Conservation (phyloP, 140 eudicot species). For the Senecio squalidus region DNA sequence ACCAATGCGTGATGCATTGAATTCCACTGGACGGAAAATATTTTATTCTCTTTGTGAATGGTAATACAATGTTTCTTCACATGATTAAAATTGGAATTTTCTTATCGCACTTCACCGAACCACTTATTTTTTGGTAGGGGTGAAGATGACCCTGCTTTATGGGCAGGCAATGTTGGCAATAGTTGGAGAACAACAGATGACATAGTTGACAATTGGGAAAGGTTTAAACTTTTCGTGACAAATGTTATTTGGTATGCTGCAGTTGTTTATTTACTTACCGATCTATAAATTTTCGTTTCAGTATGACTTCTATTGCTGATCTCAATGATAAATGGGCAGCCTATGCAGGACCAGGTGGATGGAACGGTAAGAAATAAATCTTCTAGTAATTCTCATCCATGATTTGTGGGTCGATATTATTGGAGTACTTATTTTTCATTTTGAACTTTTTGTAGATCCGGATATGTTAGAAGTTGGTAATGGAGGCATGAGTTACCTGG, state of each 20-base stretch:
- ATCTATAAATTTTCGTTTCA: neutral
- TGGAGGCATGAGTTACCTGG: conserved; percentile 86
- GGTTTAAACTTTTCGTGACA: conserved; percentile 34
- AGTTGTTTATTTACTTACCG: neutral
- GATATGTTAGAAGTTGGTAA: conserved; percentile 99
- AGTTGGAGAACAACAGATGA: conserved; percentile 98
- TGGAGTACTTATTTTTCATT: conserved; percentile 9
- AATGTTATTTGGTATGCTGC: conserved; percentile 5
- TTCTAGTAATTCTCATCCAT: conserved; percentile 5
- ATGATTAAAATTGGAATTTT: neutral
- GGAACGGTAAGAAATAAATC: conserved; percentile 64
- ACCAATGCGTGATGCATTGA: conserved; percentile 91
- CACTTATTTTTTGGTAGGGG: conserved; percentile 49
- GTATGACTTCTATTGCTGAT: conserved; percentile 87
- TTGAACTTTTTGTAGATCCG: conserved; percentile 54
- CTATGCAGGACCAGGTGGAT: conserved; percentile 99
- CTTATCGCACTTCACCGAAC: neutral
- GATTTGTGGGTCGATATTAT: neutral
- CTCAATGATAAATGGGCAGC: conserved; percentile 97
- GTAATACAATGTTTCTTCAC: conserved; percentile 27
- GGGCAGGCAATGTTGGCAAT: conserved; percentile 89
- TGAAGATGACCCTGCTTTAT: conserved; percentile 85
- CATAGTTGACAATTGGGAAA: conserved; percentile 85
- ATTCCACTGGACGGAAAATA: conserved; percentile 66
- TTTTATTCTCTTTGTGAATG: conserved; percentile 95